Conservation (phyloP, 352 stramenopile genomes). For the Pythium phragmiticola region DNA sequence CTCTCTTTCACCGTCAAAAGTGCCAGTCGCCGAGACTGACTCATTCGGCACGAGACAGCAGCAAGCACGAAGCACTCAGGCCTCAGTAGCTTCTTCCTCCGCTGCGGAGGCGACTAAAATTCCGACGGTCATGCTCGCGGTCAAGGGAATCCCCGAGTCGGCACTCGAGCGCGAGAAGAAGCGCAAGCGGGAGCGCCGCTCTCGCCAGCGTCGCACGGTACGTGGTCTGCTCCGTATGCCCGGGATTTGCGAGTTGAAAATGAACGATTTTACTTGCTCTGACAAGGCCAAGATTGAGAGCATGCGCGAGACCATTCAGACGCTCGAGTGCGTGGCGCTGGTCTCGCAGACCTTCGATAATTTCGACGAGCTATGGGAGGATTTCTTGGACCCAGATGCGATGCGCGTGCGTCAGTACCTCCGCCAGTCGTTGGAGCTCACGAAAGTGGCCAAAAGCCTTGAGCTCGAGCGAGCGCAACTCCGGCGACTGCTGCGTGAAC, state of each 20-base stretch:
- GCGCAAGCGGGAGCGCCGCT: no score
- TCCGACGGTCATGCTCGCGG: no score
- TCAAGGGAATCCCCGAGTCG: no score
- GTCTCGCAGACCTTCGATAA: not conserved
- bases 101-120: no score
- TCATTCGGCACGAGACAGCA: no score
- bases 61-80: no score
- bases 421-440: not conserved
- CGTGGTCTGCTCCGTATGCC: no score
- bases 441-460: not conserved
- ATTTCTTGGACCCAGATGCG: not conserved
- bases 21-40: no score
- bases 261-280: not conserved
- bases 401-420: not conserved
- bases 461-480: not conserved
- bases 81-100: no score
- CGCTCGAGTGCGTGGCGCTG: not conserved
- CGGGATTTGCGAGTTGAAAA: not conserved
- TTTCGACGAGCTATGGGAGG: slow-evolving; percentile 1
- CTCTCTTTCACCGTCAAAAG: no score
- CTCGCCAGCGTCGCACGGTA: no score
- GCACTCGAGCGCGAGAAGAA: no score
- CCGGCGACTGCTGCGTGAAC: not conserved
- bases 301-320: not conserved
- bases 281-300: not conserved